These are phyloP conservation scores for Cyamopsis tetragonoloba DNA, from an alignment of 306 rosid genomes.

Conservation along the genomic window DNA sequence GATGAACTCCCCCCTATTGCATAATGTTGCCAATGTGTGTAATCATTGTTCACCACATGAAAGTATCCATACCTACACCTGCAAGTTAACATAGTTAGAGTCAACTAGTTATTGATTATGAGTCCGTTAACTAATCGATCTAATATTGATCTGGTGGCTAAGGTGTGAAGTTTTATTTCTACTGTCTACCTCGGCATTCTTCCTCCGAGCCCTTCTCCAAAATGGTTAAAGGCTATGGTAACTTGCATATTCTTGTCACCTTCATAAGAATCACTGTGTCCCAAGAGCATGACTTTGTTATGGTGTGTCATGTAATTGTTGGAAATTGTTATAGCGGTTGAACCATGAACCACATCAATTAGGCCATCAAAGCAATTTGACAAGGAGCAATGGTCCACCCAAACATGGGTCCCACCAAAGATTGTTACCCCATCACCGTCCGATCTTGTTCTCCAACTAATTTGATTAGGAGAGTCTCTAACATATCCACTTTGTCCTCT, in stretches of 20 bases:
- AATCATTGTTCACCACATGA: conserved; percentile 89
- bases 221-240: conserved; percentile 80
- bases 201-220: conserved; percentile 81
- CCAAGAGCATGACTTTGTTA: conserved; percentile 83
- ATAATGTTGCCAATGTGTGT: conserved; percentile 80
- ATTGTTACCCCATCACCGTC: conserved; percentile 78
- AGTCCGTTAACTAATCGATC: too few relatives aligned
- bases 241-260: conserved; percentile 52
- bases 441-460: conserved; percentile 49
- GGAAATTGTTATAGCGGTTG: conserved; percentile 59
- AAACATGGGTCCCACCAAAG: conserved; percentile 55
- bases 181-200: conserved; percentile 67
- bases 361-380: conserved; percentile 70
- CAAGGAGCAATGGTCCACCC: conserved; percentile 75
- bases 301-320: conserved; percentile 80
- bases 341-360: conserved; percentile 54
- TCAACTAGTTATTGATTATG: too few relatives aligned
- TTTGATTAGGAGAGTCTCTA: conserved; percentile 56
- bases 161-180: too few relatives aligned
- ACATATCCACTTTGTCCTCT: conserved; percentile 63
- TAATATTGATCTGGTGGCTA: too few relatives aligned
- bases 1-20: conserved; percentile 91
- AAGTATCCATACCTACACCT: conserved; percentile 83
- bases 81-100: too few relatives aligned
- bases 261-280: conserved; percentile 67